A percentile compares a stretch with the other conserved stretches of the same genome.
These are phyloP conservation scores for Emericellopsis atlantica DNA, from an alignment of 2,329 filamentous ascomycete species.

Conservation along the genomic window DNA sequence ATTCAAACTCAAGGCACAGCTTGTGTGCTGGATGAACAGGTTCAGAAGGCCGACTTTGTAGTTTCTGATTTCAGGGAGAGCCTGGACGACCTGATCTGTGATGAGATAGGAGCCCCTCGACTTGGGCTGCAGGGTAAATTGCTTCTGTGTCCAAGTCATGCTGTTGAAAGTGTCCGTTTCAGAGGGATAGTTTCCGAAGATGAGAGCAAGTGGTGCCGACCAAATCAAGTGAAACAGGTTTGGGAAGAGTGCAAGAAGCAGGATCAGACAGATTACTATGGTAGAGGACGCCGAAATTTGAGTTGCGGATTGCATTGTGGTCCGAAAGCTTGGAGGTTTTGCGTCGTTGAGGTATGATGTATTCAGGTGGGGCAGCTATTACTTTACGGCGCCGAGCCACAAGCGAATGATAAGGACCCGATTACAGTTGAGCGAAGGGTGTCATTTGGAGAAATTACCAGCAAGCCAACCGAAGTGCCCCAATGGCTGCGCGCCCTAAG, in stretches of 20 bases:
- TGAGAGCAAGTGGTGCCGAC: constrained; percentile 30
- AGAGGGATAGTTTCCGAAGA: constrained; percentile 18
- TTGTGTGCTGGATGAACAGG: constrained; percentile 92
- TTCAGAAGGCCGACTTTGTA: constrained; percentile 83
- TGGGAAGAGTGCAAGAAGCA: constrained; percentile 40
- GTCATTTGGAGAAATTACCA: neutral
- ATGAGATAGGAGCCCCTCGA: constrained; percentile 82
- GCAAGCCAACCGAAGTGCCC: too few relatives aligned
- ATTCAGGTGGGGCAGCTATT: neutral
- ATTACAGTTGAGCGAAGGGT: neutral
- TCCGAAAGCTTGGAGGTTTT: neutral
- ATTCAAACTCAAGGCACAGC: constrained; percentile 79
- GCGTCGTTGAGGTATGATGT: neutral
- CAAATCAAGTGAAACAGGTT: constrained; percentile 37
- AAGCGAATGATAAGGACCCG: neutral
- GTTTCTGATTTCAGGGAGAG: constrained; percentile 65
- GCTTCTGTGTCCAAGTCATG: constrained; percentile 77
- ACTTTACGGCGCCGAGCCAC: neutral
- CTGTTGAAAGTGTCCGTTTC: constrained; percentile 13
- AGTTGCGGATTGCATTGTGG: neutral
- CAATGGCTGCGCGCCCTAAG: too few relatives aligned
- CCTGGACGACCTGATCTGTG: constrained; percentile 58
- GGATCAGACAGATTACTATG: constrained; percentile 27
- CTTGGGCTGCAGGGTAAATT: constrained; percentile 64
- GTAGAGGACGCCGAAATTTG: constrained; percentile 23